These are phyloP conservation scores for Chionographis japonica DNA, from an alignment of 106 monocot species.

Conservation along the genomic window DNA sequence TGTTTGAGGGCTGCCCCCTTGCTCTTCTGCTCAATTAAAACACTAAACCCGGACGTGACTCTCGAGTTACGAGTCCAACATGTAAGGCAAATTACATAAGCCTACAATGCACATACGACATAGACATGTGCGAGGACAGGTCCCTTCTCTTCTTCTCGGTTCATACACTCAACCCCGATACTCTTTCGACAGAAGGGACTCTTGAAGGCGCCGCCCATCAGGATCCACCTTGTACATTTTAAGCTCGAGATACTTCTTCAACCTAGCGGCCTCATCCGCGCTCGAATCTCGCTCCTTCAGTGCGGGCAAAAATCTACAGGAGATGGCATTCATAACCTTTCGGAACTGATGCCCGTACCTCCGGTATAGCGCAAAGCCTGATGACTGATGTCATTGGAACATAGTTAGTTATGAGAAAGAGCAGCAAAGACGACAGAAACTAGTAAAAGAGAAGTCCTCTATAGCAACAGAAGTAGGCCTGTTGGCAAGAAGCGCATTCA, in stretches of 20 bases:
- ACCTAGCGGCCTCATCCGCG: slow-evolving; percentile 18
- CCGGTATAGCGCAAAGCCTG: slow-evolving; percentile 60
- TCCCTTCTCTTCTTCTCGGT: too few relatives aligned
- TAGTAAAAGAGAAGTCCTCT: slow-evolving; percentile 16
- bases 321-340: slow-evolving; percentile 58
- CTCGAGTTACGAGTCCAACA: too few relatives aligned
- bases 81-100: too few relatives aligned
- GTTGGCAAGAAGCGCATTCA: slow-evolving; percentile 61
- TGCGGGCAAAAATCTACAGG: slow-evolving; percentile 41
- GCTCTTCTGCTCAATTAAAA: too few relatives aligned
- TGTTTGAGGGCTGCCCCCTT: too few relatives aligned
- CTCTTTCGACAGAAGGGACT: slow-evolving; percentile 26
- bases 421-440: slow-evolving; percentile 1
- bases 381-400: slow-evolving; percentile 44
- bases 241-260: slow-evolving; percentile 54
- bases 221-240: slow-evolving; percentile 51
- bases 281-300: slow-evolving; percentile 40
- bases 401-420: background rate
- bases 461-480: slow-evolving; percentile 57
- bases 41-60: too few relatives aligned
- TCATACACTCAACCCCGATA: too few relatives aligned
- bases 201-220: slow-evolving; percentile 46
- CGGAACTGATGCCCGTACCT: slow-evolving; percentile 68
- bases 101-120: too few relatives aligned
- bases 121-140: too few relatives aligned